A percentile compares a stretch with the other conserved stretches of the same genome.
phyloP scores from a whole-genome alignment of 148 eudicot genomes.

The Drosera capensis region DNA sequence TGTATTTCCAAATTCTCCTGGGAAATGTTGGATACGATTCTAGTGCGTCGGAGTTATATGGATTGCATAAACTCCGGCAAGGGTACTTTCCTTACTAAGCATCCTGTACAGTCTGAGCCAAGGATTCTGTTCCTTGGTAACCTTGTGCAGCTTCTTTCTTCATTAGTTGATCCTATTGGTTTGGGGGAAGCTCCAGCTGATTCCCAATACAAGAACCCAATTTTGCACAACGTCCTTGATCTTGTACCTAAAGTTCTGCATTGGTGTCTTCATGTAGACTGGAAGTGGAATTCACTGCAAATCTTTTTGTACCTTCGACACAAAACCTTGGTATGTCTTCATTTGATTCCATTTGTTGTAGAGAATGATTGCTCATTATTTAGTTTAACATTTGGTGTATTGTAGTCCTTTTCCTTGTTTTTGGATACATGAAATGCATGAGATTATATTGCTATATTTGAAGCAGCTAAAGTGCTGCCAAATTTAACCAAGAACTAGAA shows the following conservation, averaged over 20 bases:
- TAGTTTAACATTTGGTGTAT: too few relatives aligned
- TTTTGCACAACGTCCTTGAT: conserved; percentile 22
- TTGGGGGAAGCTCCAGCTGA: conserved; percentile 13
- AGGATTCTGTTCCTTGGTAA: conserved; percentile 33
- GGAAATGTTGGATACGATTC: conserved; percentile 23
- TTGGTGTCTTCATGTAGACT: conserved; percentile 34
- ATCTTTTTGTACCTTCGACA: conserved; percentile 58
- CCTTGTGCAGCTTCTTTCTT: conserved; percentile 60
- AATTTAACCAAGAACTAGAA: too few relatives aligned
- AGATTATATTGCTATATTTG: not conserved
- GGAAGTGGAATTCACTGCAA: conserved; percentile 6
- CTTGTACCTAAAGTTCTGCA: conserved; percentile 36
- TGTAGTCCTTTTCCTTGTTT: too few relatives aligned
- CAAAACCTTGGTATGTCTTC: conserved; percentile 58
- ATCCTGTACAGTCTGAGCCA: conserved; percentile 16
- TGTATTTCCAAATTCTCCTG: conserved; percentile 37
- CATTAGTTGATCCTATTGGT: conserved; percentile 26
- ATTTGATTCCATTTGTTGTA: not conserved
- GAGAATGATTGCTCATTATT: not conserved
- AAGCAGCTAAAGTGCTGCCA: too few relatives aligned
- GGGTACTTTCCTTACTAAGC: conserved; percentile 3
- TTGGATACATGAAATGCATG: too few relatives aligned
- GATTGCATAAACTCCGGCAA: conserved; percentile 9
- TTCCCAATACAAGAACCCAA: conserved; percentile 9
- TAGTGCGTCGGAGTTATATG: conserved; percentile 3